phyloP scores from a whole-genome alignment of 208 protist genomes.

The Novymonas esmeraldas region DNA sequence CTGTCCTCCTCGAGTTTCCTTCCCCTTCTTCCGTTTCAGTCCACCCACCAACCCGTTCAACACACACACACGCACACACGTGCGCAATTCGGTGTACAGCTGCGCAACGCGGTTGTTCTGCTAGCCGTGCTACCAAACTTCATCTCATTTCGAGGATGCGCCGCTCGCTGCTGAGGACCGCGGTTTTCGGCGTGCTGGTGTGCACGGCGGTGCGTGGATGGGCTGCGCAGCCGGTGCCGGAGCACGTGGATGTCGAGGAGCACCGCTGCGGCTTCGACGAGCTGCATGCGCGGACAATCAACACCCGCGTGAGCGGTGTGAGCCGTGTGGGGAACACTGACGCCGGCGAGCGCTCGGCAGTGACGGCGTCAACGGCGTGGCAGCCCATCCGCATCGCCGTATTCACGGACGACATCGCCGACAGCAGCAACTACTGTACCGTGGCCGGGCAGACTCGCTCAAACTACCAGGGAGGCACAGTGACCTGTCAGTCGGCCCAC shows the following conservation, averaged over 20 bases:
- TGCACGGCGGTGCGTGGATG: no score
- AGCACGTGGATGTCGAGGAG: neutral
- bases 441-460: constrained; percentile 11
- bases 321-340: neutral
- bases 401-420: constrained; percentile 38
- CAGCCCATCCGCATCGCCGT: constrained; percentile 53
- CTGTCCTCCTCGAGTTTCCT: neutral
- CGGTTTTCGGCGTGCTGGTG: neutral
- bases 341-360: neutral
- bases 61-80: no score
- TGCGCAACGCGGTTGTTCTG: no score
- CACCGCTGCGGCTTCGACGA: constrained; percentile 4
- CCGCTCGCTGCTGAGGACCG: neutral
- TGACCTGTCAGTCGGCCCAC: constrained; percentile 22
- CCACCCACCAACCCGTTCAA: no score
- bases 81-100: no score
- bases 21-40: neutral
- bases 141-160: neutral
- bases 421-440: constrained; percentile 46
- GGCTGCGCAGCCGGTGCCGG: neutral
- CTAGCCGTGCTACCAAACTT: no score
- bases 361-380: constrained; percentile 14
- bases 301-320: neutral
- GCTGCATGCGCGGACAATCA: neutral
- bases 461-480: constrained; percentile 18